Base-by-base conservation (phyloP, 2,329 filamentous ascomycete species). In the Stagonosporopsis rhizophila region DNA sequence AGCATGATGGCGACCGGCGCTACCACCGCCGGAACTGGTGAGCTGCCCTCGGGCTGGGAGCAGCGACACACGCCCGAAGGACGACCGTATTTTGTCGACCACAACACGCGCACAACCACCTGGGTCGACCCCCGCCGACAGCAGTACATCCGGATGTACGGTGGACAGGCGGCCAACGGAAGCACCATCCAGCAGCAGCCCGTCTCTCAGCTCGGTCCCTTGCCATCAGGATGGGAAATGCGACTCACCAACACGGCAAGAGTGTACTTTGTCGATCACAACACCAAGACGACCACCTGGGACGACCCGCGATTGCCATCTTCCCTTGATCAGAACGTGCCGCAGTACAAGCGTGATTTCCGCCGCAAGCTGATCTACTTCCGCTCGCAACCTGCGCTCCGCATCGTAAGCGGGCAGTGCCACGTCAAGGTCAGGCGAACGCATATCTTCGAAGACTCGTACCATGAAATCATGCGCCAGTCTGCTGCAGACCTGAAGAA, bases 201-300 rank as follows among this genome's bases (percentile, higher is more conserved):
- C 0, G 95, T 99, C 2, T 98, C 95, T 2, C 95, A 99, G 75
- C 85, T 99, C 41, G 95, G 95, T 4, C 95, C 95, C 23, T 79
- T 99, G 44, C 95, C 95, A 3, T 98, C 95, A 71, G 95, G 95
- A 2, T 99, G 95, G 95, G 95, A 99, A 82, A 99, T 99, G 95
- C 91, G 95, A 58, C 87, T 99, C 47, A 99, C 95, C 49, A 98
- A 99, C 77, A 99, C 95, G 14, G 95, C 95, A 25, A 86, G 95
- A 57, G 95, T 99, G 15, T 99, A 99, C 79, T 99, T 99, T 77
- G 95, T 99, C 40, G 95, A 99, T 72, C 95, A 99, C 80, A 99
- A 99, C 80, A 99, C 95, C 40, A 99, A 99, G 83, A 99, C 95
- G 0, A 99, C 95, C 3, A 99, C 95, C 1, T 99, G 95, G 95